These are phyloP conservation scores for Neophaeococcomyces mojaviensis DNA, from an alignment of 2,329 filamentous ascomycete genomes.

Conservation along the genomic window DNA sequence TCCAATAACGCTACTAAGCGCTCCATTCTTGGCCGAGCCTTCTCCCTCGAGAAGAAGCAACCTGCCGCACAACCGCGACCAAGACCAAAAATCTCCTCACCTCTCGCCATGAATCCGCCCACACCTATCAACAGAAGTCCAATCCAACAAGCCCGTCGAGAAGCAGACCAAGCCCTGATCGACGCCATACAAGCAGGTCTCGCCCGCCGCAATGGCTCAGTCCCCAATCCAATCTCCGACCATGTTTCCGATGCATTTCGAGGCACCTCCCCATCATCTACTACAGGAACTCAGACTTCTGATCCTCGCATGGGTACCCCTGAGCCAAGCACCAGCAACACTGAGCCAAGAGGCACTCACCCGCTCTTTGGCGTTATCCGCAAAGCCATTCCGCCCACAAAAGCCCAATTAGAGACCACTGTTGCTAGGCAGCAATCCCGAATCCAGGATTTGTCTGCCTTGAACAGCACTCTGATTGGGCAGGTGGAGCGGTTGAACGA, in stretches of 20 bases:
- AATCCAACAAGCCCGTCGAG: no score
- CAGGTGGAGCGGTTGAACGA: constrained; percentile 1
- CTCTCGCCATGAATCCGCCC: neutral
- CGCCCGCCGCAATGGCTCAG: no score
- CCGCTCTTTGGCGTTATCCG: no score
- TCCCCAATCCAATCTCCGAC: no score
- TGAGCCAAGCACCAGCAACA: no score
- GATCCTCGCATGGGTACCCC: no score
- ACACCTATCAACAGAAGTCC: neutral
- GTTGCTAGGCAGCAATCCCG: constrained; percentile 1
- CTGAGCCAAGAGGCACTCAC: neutral
- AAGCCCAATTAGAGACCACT: neutral
- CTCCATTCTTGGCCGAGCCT: neutral
- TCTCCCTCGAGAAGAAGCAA: neutral
- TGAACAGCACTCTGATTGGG: neutral
- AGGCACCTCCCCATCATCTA: no score
- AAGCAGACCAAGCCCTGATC: no score
- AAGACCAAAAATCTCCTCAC: neutral
- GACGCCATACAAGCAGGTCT: no score
- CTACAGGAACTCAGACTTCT: no score
- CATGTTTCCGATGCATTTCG: no score
- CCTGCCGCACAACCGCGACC: neutral
- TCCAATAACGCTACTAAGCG: neutral
- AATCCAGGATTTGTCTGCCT: neutral
- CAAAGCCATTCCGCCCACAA: no score